Evolutionary conservation across 495 filamentous ascomycete genomes (phyloP).

Genomic region (Cercophora samala): DNA sequence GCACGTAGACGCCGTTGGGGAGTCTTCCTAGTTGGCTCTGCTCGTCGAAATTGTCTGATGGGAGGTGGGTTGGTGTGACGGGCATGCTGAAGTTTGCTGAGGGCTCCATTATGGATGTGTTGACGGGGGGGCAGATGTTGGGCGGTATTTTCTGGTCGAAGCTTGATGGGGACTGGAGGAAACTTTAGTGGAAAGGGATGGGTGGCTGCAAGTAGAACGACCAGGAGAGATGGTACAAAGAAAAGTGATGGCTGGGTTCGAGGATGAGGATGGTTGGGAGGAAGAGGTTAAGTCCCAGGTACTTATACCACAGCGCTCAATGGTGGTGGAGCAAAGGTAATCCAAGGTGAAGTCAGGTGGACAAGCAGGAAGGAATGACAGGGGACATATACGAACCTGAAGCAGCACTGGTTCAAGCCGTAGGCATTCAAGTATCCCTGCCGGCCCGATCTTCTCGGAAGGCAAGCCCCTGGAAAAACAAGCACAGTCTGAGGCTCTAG

Average conservation of each 20-base stretch:
- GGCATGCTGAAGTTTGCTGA: background rate
- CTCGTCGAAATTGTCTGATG: background rate
- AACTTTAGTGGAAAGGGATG: too few relatives aligned
- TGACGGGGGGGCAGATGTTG: background rate
- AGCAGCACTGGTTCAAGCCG: background rate
- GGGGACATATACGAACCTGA: background rate
- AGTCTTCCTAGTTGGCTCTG: constrained; percentile 17
- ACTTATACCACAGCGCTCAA: background rate
- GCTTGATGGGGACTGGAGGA: too few relatives aligned
- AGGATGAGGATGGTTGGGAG: background rate
- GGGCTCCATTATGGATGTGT: background rate
- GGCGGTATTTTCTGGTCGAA: too few relatives aligned
- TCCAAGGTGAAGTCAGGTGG: background rate
- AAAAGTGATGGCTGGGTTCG: too few relatives aligned
- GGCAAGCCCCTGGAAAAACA: background rate
- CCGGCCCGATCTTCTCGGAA: background rate
- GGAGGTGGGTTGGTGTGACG: constrained; percentile 6
- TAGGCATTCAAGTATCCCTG: background rate
- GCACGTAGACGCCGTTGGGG: constrained; percentile 61
- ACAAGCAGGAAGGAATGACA: background rate
- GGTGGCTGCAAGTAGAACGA: background rate
- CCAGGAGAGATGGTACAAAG: background rate
- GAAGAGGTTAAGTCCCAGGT: background rate
- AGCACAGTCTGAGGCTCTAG: constrained; percentile 4
- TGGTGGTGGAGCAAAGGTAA: background rate